Base-by-base conservation (phyloP, 768 basidiomycete genomes). In the Cubamyces sp. region DNA sequence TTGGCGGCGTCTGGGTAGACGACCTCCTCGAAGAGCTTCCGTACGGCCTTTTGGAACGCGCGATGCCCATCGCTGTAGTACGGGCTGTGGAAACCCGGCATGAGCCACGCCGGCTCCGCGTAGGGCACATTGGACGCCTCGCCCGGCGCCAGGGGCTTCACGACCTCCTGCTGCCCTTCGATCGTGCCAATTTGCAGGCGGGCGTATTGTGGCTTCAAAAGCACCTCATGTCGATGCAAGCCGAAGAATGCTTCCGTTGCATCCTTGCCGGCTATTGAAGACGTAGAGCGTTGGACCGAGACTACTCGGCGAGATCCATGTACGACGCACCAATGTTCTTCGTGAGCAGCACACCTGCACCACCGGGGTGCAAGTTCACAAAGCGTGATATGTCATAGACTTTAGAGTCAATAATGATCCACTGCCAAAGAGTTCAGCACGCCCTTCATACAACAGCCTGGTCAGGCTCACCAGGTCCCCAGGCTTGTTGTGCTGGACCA, bases 331-430 rank as follows among this genome's bases (percentile, higher is more conserved):
- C 90, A 54, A 96, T 81, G 40, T 80, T 75, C 11, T 83, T 75
- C 19, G 87, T 84, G 65, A 82, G 82, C 28, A 93, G 77, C 5
- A 96, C 93, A 37, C 85, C 87, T 26, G 84, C 72, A 11, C 95
- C 94, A 54, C 95, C 83, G 85, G 94, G 96, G 70, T 98, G 96
- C 52, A 97, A 75, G 62, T 86, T 78, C 23, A 86, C 87, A 68
- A 98, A 97, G 62, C 83, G 86, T 41, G 89, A 85, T 30, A 98
- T 73, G 70, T 94, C 85, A 60, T 90, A 94, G 28, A 94, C 91
- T 68, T 88, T 90, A 8, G 88, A 78, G 72, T 94, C 92, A 53
- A 94, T 81, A 39, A 90, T 77, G 46, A 94, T 81, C 92, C 94
- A 95, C 87, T 94, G 67, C 2, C 43, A 7, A n/a, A 14, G 21